These are phyloP conservation scores for Saccharomycopsis sp. DNA, from an alignment of 805 yeast species.

Conservation along the genomic window DNA sequence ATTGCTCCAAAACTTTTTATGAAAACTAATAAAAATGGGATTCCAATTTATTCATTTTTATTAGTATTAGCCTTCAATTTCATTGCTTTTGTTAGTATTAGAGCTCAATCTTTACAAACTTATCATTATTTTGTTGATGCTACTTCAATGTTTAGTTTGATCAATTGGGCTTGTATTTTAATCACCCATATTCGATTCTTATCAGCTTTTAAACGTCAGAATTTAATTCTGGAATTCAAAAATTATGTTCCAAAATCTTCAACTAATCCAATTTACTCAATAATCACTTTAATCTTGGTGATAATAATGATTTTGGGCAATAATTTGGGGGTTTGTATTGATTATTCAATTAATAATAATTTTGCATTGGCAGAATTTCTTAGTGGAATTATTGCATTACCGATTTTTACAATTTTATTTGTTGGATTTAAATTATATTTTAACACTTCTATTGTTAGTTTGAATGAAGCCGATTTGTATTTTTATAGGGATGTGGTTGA, in stretches of 20 bases:
- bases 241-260: conserved; percentile 50
- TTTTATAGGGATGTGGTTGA: conserved; percentile 37
- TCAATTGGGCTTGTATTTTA: conserved; percentile 33
- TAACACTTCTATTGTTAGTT: conserved; percentile 16
- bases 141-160: conserved; percentile 28
- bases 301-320: conserved; percentile 48
- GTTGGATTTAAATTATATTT: conserved; percentile 26
- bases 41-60: conserved; percentile 33
- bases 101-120: conserved; percentile 27
- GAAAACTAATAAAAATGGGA: conserved; percentile 33
- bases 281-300: conserved; percentile 44
- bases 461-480: conserved; percentile 30
- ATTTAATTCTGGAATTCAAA: conserved; percentile 35
- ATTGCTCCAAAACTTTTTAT: conserved; percentile 33
- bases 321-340: conserved; percentile 64
- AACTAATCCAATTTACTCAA: conserved; percentile 63
- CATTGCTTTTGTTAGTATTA: conserved; percentile 34
- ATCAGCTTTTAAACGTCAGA: conserved; percentile 36
- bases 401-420: conserved; percentile 29
- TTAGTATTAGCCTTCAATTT: conserved; percentile 30
- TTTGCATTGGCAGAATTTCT: conserved; percentile 59
- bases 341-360: conserved; percentile 19
- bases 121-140: conserved; percentile 34
- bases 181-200: conserved; percentile 35
- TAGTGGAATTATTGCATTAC: conserved; percentile 68